Evolutionary conservation across 1,139 yeast species (phyloP).

Genomic region (Hemisphaericaspora xylanilytica): DNA sequence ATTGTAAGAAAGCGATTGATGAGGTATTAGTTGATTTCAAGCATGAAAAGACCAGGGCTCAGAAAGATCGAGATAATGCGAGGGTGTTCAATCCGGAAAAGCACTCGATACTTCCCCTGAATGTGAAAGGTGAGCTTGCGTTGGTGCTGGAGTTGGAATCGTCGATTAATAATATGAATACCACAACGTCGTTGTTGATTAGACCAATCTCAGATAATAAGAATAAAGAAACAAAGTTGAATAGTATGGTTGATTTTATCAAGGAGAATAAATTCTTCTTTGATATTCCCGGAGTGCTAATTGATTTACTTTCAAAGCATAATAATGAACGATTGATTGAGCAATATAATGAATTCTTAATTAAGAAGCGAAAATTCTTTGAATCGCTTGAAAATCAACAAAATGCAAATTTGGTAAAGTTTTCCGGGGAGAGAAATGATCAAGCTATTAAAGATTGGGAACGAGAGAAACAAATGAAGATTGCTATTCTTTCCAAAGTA

Average conservation of each 20-base stretch:
- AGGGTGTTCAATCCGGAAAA: conserved; percentile 41
- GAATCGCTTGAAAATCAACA: conserved; percentile 17
- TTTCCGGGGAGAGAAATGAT: conserved; percentile 17
- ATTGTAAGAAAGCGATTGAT: conserved; percentile 62
- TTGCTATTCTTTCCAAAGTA: conserved; percentile 41
- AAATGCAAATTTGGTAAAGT: conserved; percentile 14
- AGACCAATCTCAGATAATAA: conserved; percentile 74
- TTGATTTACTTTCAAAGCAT: conserved; percentile 50
- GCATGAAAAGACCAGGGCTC: conserved; percentile 35
- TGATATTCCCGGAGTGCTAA: conserved; percentile 65
- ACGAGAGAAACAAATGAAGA: conserved; percentile 36
- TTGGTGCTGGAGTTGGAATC: conserved; percentile 39
- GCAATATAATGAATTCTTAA: conserved; percentile 58
- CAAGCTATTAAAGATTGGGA: conserved; percentile 18
- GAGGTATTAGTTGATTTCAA: conserved; percentile 34
- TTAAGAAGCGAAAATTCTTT: conserved; percentile 23
- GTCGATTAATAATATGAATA: conserved; percentile 47
- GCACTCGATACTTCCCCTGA: conserved; percentile 18
- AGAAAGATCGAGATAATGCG: conserved; percentile 34
- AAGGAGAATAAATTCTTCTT: conserved; percentile 63
- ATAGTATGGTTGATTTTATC: conserved; percentile 59
- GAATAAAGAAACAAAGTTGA: conserved; percentile 57
- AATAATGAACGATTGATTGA: conserved; percentile 72
- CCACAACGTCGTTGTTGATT: conserved; percentile 63
- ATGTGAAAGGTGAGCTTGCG: conserved; percentile 4